Percentiles rank a stretch among this genome's conserved stretches.
phyloP scores from a whole-genome alignment of 2,329 filamentous ascomycete genomes.

The Diaporthe sp. region DNA sequence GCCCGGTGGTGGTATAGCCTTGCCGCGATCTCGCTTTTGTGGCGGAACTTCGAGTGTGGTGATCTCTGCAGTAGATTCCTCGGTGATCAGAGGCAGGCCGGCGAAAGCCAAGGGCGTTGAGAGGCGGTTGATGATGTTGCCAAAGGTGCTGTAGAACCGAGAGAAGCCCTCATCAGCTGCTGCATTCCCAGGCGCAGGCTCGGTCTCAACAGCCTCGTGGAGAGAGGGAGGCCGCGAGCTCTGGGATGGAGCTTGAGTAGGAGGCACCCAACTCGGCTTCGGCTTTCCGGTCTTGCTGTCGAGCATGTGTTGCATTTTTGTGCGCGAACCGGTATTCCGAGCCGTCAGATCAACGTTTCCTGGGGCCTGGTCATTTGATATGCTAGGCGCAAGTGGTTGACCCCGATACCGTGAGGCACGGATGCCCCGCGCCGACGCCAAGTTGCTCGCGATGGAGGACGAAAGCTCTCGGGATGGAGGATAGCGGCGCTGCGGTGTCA shows the following conservation, averaged over 20 bases:
- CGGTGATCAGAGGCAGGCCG: constrained; percentile 79
- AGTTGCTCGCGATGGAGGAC: constrained; percentile 88
- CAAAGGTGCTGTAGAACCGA: constrained; percentile 92
- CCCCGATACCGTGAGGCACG: constrained; percentile 67
- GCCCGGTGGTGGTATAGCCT: constrained; percentile 45
- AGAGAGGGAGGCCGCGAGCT: constrained; percentile 40
- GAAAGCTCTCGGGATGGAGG: constrained; percentile 74
- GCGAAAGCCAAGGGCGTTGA: constrained; percentile 94
- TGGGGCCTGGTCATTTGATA: constrained; percentile 79
- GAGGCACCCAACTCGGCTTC: constrained; percentile 65
- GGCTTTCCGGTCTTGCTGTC: constrained; percentile 61
- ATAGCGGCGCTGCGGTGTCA: constrained; percentile 59
- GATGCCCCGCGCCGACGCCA: constrained; percentile 88
- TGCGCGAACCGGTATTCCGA: constrained; percentile 59
- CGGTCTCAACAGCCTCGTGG: constrained; percentile 42
- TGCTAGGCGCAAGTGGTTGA: constrained; percentile 76
- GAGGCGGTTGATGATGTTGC: constrained; percentile 86
- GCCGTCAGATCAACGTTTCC: constrained; percentile 73
- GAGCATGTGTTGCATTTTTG: constrained; percentile 67
- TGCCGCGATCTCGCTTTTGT: constrained; percentile 49
- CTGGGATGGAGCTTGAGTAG: constrained; percentile 46
- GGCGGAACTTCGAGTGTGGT: constrained; percentile 51
- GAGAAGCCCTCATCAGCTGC: constrained; percentile 82
- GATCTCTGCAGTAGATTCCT: constrained; percentile 53
- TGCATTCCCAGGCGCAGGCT: constrained; percentile 36